Base-by-base conservation (phyloP, 495 filamentous ascomycete species). In the Trypethelium eluteriae region DNA sequence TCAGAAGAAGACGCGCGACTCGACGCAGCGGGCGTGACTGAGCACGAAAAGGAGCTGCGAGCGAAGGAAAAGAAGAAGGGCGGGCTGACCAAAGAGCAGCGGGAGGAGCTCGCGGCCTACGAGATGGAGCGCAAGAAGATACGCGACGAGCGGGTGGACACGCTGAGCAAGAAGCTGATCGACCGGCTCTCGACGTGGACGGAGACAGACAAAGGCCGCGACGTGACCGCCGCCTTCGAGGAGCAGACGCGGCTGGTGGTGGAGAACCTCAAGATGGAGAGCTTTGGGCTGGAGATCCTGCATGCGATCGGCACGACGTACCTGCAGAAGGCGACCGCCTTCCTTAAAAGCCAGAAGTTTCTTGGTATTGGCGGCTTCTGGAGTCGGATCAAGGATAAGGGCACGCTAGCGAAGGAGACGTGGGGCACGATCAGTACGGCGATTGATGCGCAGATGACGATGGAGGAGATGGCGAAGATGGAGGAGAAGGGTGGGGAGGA, bases 191-290 rank as follows among this genome's bases (percentile, higher is more conserved):
- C 88, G 69, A 87, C 98, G 9, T 97, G 93, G 93, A 97, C 94
- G 11, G 94, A 99, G 77, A 96, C 92, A 3, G 95, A 97, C 79
- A 95, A 94, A 79, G 86, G 87, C 38, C 53, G 75, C 1, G 92
- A 95, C 74, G 90, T 96, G 10, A 97, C 93, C 2, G 77, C 77
- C 47, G 92, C 95, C 2, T 99, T 98, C 77, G 87, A 92, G 73
- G 90, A 91, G 73, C 96, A 98, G 83, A 96, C 86, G 32, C 83
- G 87, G n/a, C 85, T 96, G 36, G 95, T 98, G 77, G 91, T 96
- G 14, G 94, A 99, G 81, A 95, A 97, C 70, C 78, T 98, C 70
- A 99, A 98, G 81, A 98, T 99, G 91, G 94, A 99, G 79, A 93
- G 89, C 12, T 99, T 99, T 74, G 94, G 94, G 46, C 79, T 99